These are phyloP conservation scores for Podaxis carcinomalis DNA, from an alignment of 768 basidiomycete genomes.

Conservation along the genomic window DNA sequence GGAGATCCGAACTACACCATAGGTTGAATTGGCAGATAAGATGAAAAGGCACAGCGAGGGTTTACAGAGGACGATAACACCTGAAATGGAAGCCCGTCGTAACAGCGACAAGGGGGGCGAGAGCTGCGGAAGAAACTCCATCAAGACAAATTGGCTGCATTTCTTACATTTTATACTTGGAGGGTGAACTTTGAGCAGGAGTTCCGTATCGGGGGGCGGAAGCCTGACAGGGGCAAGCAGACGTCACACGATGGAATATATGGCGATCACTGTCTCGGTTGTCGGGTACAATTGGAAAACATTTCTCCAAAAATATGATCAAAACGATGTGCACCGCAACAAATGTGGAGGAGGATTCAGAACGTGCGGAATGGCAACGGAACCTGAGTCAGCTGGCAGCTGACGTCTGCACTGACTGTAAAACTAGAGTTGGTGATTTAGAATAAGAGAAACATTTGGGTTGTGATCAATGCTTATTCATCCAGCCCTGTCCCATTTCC, in stretches of 20 bases:
- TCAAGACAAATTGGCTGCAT: too few relatives aligned
- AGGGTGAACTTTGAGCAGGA: background rate
- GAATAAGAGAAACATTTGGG: background rate
- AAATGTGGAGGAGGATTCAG: background rate
- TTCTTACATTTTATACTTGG: background rate
- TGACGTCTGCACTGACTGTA: too few relatives aligned
- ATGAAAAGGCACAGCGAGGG: too few relatives aligned
- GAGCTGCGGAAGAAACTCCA: too few relatives aligned
- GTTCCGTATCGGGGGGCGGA: background rate
- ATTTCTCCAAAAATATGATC: background rate
- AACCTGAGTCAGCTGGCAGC: too few relatives aligned
- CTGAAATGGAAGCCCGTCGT: too few relatives aligned
- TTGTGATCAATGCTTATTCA: constrained; percentile 22
- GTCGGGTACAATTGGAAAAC: background rate
- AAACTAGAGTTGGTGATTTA: too few relatives aligned
- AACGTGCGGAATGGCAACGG: background rate
- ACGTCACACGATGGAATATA: background rate
- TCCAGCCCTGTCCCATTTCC: constrained; percentile 24
- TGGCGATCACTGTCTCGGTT: background rate
- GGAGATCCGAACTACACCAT: too few relatives aligned
- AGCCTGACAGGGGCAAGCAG: background rate
- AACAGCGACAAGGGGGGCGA: too few relatives aligned
- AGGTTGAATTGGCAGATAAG: too few relatives aligned
- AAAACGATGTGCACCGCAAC: background rate
- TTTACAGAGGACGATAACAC: too few relatives aligned